These are phyloP conservation scores for Lasiosphaeria miniovina DNA, from an alignment of 495 filamentous ascomycete species.

Conservation along the genomic window DNA sequence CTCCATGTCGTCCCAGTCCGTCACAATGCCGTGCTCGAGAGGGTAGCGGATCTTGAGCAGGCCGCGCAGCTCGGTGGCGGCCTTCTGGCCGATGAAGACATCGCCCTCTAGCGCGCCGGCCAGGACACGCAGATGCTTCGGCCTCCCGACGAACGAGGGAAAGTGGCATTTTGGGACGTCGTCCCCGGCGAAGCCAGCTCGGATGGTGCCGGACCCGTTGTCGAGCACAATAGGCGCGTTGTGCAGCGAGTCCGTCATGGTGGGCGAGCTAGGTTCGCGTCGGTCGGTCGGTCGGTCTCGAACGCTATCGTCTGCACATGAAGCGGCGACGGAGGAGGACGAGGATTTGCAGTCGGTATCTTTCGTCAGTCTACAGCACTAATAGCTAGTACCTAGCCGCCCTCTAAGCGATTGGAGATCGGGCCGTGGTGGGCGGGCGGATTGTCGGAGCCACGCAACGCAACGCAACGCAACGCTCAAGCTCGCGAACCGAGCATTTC, in stretches of 20 bases:
- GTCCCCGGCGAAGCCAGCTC: conserved; percentile 94
- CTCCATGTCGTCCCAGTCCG: conserved; percentile 99
- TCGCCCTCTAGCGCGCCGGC: conserved; percentile 95
- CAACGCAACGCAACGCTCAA: background rate
- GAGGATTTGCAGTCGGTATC: background rate
- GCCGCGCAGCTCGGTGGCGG: conserved; percentile 84
- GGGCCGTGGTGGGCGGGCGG: background rate
- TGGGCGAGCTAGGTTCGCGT: background rate
- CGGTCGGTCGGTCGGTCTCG: background rate
- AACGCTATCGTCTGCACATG: conserved; percentile 1
- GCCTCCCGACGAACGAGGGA: conserved; percentile 95
- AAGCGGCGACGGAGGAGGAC: background rate
- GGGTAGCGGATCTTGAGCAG: conserved; percentile 94
- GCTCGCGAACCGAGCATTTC: background rate
- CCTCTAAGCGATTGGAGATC: background rate
- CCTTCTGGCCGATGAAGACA: conserved; percentile 91
- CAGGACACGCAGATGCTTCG: conserved; percentile 94
- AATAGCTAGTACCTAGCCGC: background rate
- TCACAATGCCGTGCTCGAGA: conserved; percentile 96
- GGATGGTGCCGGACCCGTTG: conserved; percentile 97
- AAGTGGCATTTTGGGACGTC: conserved; percentile 95
- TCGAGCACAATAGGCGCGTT: conserved; percentile 98
- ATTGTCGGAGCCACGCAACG: background rate
- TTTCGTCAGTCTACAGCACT: background rate
- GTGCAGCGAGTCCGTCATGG: conserved; percentile 81